Evolutionary conservation across 2,329 filamentous ascomycete species (phyloP), one percentile per base, ranked within the genome.

Genomic region (Ophioceras dolichostomum): DNA sequence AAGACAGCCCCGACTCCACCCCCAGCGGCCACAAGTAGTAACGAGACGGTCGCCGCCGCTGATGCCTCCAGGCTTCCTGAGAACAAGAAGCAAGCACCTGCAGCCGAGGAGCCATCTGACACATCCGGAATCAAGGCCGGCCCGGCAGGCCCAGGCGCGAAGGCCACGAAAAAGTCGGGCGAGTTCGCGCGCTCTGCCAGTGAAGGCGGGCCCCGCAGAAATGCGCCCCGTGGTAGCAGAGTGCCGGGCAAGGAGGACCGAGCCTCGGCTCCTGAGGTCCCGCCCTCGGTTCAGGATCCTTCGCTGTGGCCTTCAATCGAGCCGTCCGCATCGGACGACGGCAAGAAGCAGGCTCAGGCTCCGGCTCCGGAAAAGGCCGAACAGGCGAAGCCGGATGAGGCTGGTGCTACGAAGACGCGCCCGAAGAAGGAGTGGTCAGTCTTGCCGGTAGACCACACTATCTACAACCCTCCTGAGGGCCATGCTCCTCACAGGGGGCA

Each of bases 301-400:
- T 65, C 76, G 37, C 78, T 78, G 16, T 98, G 91, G 91, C 91
- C 91, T 13, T 96, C 89, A 3, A 87, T 87, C 1, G 85, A 94
- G 48, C 79, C 70, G 35, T 81, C 79, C 2, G 75, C 80, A 37
- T 58, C 59, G 32, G 64, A 68, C 45, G 86, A 91, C 47, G 74
- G 83, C 43, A 84, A 83, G 60, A 79, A 79, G 51, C 87, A 85
- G 57, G 60, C 67, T 2, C 67, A 75, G 37, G 30, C 12, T 17
- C 13, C n/a, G n/a, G n/a, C 8, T 8, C 14, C 36, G 3, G 36
- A 37, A 19, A 37, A 32, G 36, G 26, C 29, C 16, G 28, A 24
- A 8, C 33, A 34, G 4, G 30, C 31, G 2, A 85, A 85, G 57
- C 70, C 77, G 43, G 76, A 71, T n/a, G 61, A 76, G 38, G 49